Conservation (phyloP, 164 flowering plant genomes). For the Vitis riparia region DNA sequence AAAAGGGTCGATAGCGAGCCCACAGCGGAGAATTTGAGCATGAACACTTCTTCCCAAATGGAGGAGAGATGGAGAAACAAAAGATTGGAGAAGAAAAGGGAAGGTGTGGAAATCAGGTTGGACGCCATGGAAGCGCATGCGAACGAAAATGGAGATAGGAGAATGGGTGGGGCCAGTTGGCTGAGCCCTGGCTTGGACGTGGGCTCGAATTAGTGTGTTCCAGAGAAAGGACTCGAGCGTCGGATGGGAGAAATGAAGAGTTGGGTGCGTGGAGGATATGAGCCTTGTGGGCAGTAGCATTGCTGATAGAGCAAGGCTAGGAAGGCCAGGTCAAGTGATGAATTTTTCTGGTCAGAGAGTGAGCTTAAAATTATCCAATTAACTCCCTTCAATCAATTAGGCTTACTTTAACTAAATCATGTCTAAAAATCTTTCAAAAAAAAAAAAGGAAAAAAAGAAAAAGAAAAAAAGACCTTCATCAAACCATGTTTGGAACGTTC, state of each 20-base stretch:
- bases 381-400: no score
- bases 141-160: constrained; percentile 25
- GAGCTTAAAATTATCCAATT: no score
- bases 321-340: no score
- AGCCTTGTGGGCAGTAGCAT: constrained; percentile 14
- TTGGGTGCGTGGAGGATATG: constrained; percentile 27
- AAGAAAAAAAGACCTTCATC: no score
- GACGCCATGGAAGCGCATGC: constrained; percentile 34
- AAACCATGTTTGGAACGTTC: no score
- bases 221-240: constrained; percentile 28
- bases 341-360: no score
- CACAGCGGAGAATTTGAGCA: constrained; percentile 20
- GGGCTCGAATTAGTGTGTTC: constrained; percentile 36
- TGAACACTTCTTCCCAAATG: constrained; percentile 19
- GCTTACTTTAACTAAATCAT: no score
- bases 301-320: no score
- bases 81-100: constrained; percentile 35
- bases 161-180: neutral
- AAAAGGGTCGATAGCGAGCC: constrained; percentile 20
- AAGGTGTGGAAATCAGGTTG: constrained; percentile 35
- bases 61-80: constrained; percentile 23
- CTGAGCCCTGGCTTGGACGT: constrained; percentile 5
- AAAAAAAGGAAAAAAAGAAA: no score
- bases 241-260: constrained; percentile 25
- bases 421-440: no score